These are phyloP conservation scores for Fraxinus albicans DNA, from an alignment of 305 asterid species.

Conservation along the genomic window DNA sequence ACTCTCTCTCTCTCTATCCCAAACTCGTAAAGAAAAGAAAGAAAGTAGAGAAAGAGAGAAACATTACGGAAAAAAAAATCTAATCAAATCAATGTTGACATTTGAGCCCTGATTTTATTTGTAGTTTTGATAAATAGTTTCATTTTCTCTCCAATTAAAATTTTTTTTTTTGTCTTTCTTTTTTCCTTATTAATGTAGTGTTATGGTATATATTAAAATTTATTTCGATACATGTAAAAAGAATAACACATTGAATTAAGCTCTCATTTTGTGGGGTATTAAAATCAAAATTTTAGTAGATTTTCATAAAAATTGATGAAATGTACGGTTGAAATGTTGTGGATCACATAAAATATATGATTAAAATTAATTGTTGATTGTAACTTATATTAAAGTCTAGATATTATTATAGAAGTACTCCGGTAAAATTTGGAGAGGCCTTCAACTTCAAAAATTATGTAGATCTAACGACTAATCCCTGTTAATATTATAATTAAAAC, in stretches of 20 bases:
- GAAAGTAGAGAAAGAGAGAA: neutral
- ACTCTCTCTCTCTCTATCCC: slow-evolving; percentile 20
- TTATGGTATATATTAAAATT: neutral
- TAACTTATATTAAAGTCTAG: no score
- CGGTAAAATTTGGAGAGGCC: no score
- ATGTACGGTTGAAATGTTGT: no score
- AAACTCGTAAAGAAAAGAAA: neutral
- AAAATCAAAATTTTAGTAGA: no score
- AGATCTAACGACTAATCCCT: no score
- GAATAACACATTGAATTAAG: neutral
- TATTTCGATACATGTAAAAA: neutral
- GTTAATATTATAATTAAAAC: no score
- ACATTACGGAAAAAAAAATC: neutral
- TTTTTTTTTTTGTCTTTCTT: neutral
- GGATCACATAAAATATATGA: no score
- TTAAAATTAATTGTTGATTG: no score
- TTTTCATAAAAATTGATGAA: neutral
- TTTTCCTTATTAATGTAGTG: neutral
- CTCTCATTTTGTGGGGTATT: no score
- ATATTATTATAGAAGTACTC: no score
- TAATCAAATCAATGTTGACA: neutral
- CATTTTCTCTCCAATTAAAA: neutral
- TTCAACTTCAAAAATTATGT: no score
- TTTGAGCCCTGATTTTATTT: neutral
- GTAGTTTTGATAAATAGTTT: neutral